A percentile compares a stretch with the other conserved stretches of the same genome.
phyloP scores from a whole-genome alignment of 164 flowering plant genomes.

The Annona cherimola region DNA sequence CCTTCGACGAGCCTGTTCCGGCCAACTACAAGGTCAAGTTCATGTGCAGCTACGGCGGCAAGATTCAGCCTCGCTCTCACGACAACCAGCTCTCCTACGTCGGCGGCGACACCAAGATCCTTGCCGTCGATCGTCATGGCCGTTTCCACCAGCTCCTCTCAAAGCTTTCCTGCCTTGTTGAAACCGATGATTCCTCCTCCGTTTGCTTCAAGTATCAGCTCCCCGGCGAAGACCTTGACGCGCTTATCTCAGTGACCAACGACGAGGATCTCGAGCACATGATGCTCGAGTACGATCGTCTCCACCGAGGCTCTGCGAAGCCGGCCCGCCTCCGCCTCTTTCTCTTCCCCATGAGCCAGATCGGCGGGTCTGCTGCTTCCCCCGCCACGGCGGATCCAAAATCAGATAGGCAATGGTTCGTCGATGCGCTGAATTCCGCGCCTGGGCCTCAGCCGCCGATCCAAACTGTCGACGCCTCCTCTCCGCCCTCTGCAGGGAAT shows the following conservation, averaged over 20 bases:
- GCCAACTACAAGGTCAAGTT: constrained; percentile 53
- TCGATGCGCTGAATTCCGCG: constrained; percentile 67
- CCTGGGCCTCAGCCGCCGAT: constrained; percentile 23
- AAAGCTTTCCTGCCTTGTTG: constrained; percentile 44
- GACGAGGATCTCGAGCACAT: constrained; percentile 86
- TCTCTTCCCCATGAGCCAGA: constrained; percentile 29
- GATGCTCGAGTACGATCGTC: constrained; percentile 78
- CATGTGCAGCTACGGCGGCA: constrained; percentile 88
- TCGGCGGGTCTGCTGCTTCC: constrained; percentile 3
- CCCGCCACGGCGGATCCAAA: constrained; percentile 28
- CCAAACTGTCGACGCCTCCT: constrained; percentile 24
- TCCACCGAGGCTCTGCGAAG: constrained; percentile 39
- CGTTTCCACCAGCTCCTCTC: constrained; percentile 32
- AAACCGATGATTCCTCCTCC: constrained; percentile 12
- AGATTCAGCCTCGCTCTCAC: constrained; percentile 63
- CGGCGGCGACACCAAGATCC: constrained; percentile 84
- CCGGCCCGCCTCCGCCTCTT: constrained; percentile 68
- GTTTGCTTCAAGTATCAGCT: constrained; percentile 69
- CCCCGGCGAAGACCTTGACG: constrained; percentile 83
- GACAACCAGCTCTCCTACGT: constrained; percentile 73
- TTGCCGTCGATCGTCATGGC: constrained; percentile 57
- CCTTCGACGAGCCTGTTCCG: constrained; percentile 42
- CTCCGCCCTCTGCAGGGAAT: constrained; percentile 20
- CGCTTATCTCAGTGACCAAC: constrained; percentile 71
- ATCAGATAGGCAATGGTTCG: constrained; percentile 64